Conservation (phyloP, 768 basidiomycete species). For the Kwoniella sp. region DNA sequence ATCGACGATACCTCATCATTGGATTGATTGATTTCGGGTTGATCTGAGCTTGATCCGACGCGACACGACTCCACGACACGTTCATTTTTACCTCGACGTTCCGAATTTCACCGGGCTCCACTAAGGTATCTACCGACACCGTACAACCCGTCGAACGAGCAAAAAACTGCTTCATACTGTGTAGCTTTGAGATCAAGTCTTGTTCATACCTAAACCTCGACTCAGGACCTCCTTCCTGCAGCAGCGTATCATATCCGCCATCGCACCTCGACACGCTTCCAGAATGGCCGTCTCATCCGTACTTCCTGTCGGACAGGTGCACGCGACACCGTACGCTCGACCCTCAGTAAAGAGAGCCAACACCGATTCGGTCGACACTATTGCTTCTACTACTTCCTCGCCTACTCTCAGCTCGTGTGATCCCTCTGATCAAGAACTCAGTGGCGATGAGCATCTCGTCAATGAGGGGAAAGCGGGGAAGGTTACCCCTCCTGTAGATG, state of each 20-base stretch:
- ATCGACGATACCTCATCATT: background rate
- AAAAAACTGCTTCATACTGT: background rate
- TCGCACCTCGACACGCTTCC: background rate
- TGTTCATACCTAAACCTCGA: too few relatives aligned
- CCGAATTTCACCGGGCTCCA: background rate
- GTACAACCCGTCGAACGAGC: background rate
- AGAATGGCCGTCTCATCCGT: conserved; percentile 2
- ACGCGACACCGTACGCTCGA: background rate
- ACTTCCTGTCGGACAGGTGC: background rate
- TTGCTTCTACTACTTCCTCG: conserved; percentile 16
- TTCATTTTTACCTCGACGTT: background rate
- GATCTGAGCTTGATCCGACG: background rate
- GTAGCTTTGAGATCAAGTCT: too few relatives aligned
- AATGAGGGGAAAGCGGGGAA: conserved; percentile 2
- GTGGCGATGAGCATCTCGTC: conserved; percentile 4
- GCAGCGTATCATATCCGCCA: background rate
- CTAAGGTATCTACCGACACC: background rate
- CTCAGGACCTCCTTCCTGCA: too few relatives aligned
- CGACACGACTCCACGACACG: background rate
- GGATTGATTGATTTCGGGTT: background rate
- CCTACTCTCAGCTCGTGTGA: conserved; percentile 20
- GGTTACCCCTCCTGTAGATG: background rate
- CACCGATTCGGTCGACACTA: conserved; percentile 5
- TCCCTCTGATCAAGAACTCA: conserved; percentile 14
- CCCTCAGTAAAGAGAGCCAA: conserved; percentile 3